Percentiles rank a stretch among this genome's conserved stretches.
phyloP scores from a whole-genome alignment of 257 asterid species.

The Penstemon davidsonii region DNA sequence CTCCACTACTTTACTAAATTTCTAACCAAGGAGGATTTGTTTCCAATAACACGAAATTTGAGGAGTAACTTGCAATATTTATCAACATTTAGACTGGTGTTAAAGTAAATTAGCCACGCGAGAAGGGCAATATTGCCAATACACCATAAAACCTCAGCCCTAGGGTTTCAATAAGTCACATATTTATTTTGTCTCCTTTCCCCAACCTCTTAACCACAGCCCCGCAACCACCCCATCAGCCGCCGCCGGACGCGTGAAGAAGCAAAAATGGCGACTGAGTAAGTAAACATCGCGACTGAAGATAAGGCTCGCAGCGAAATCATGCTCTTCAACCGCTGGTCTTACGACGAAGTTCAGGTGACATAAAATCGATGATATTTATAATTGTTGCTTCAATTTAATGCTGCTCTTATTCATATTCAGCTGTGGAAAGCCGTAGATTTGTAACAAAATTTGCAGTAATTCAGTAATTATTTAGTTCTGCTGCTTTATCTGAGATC shows the following conservation, averaged over 20 bases:
- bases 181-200: conserved; percentile 23
- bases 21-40: too few relatives aligned
- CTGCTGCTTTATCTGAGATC: not conserved
- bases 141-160: not conserved
- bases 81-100: too few relatives aligned
- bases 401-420: too few relatives aligned
- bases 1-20: too few relatives aligned
- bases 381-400: too few relatives aligned
- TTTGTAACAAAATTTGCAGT: too few relatives aligned
- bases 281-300: not conserved
- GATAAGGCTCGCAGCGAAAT: conserved; percentile 42
- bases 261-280: conserved; percentile 27
- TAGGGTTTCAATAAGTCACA: conserved; percentile 24
- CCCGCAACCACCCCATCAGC: not conserved
- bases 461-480: not conserved
- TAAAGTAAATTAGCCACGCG: too few relatives aligned
- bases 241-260: not conserved
- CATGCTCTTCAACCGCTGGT: conserved; percentile 67
- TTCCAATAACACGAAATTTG: too few relatives aligned
- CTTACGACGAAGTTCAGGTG: conserved; percentile 57
- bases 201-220: not conserved
- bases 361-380: too few relatives aligned
- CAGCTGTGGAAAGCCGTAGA: too few relatives aligned
- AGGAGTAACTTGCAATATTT: too few relatives aligned
- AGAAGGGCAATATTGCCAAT: not conserved